Conservation (phyloP, 2,329 filamentous ascomycete genomes). For the Penicillium glabrum region DNA sequence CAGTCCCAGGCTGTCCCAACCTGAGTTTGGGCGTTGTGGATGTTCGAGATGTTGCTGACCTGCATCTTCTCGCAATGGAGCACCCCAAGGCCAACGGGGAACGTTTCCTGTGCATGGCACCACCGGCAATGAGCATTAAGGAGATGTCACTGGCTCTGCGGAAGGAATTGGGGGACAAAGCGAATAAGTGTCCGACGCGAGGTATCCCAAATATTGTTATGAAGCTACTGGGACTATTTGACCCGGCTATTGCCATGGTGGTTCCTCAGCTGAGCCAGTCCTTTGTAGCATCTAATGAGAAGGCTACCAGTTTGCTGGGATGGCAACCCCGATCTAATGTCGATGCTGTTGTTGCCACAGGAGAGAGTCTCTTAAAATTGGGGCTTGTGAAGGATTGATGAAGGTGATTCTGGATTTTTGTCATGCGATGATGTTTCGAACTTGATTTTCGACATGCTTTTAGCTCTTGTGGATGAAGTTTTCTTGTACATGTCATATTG, state of each 20-base stretch:
- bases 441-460: not conserved
- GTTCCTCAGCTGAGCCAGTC: not conserved
- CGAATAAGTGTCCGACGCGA: conserved; percentile 3
- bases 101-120: conserved; percentile 6
- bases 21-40: conserved; percentile 6
- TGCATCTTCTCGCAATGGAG: conserved; percentile 10
- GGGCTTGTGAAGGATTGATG: not conserved
- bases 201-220: conserved; percentile 5
- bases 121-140: conserved; percentile 1
- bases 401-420: not conserved
- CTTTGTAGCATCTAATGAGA: conserved; percentile 3
- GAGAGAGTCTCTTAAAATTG: conserved; percentile 2
- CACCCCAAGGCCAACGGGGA: conserved; percentile 5
- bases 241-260: conserved; percentile 4
- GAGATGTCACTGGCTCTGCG: conserved; percentile 5
- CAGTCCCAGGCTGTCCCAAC: conserved; percentile 5
- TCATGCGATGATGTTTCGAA: not conserved
- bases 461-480: not conserved
- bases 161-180: conserved; percentile 1
- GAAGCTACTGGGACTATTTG: conserved; percentile 1
- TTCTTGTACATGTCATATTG: not conserved
- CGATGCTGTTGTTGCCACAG: conserved; percentile 7
- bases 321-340: conserved; percentile 6
- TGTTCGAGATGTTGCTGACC: conserved; percentile 9
- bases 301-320: conserved; percentile 6